Evolutionary conservation across 2,329 filamentous ascomycete species (phyloP), one percentile per base, ranked within the genome.

Genomic region (Rachicladosporium sp.): DNA sequence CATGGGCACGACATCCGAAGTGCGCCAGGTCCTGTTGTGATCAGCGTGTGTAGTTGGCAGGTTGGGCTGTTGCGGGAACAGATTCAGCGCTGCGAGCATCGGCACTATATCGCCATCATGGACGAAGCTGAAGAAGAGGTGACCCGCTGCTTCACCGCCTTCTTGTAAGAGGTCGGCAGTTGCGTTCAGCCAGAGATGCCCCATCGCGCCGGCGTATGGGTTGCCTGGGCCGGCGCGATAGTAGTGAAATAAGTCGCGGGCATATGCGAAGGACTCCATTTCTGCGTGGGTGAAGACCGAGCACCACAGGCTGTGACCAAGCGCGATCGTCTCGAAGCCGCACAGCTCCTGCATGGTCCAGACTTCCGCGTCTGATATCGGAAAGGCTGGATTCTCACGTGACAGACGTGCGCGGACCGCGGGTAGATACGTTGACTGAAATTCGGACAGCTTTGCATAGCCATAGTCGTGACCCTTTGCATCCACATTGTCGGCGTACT

Each of bases 331-430:
- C 53, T 77, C 74, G 46, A 76, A 78, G 1, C 70, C 73, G 50
- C 73, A 77, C 60, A 76, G 68, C 47, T 76, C 71, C 51, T 76
- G 73, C 73, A 77, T 76, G 42, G 67, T 63, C 48, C 69, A 77
- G 30, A 76, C 54, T 39, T 76, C 71, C 3, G 59, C 49, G 34
- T 66, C 59, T 0, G 55, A 60, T 41, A 73, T 64, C 10, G 50
- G 37, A 31, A 73, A 56, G 2, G 54, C 59, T 2, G 66, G 57
- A 27, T 64, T 65, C n/a, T 67, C 57, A 4, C 61, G 45, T 1
- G 50, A 48, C 4, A 76, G 54, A 12, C 71, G 61, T 10, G 60
- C 43, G 29, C 62, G 58, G 32, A 75, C 70, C 10, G 58, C 47
- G 1, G 58, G 57, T 11, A 72, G 59, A 46, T 76, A 76, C 0